Conservation (phyloP, 2,329 filamentous ascomycete species). For the Cytospora schulzeri region DNA sequence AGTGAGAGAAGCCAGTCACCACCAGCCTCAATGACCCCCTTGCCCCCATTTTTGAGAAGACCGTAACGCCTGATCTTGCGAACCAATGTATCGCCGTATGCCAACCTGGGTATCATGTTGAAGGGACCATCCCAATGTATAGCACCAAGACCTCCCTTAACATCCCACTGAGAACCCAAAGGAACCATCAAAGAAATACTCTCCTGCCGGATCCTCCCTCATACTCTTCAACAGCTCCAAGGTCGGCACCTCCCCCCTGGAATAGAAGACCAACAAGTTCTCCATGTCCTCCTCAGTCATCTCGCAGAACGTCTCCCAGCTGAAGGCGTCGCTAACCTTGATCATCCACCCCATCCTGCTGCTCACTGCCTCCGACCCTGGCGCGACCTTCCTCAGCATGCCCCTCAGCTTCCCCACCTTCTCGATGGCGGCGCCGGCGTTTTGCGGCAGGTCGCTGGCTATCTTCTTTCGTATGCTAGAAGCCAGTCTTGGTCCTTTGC, state of each 20-base stretch:
- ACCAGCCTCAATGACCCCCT: neutral
- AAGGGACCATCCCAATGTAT: neutral
- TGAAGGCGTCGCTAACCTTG: slow-evolving; percentile 84
- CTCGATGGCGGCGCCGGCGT: slow-evolving; percentile 83
- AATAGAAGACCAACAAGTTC: slow-evolving; percentile 75
- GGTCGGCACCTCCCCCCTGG: slow-evolving; percentile 55
- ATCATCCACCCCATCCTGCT: slow-evolving; percentile 97
- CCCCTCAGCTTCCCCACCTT: slow-evolving; percentile 78
- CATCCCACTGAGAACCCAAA: slow-evolving; percentile 60
- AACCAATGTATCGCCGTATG: neutral
- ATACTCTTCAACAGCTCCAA: slow-evolving; percentile 59
- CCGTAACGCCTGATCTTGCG: slow-evolving; percentile 4
- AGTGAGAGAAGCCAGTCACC: neutral
- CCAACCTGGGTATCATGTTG: neutral
- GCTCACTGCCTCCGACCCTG: slow-evolving; percentile 70
- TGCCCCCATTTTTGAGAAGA: too few species aligned
- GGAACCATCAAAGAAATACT: slow-evolving; percentile 60
- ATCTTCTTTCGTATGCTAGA: slow-evolving; percentile 85
- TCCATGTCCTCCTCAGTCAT: slow-evolving; percentile 87
- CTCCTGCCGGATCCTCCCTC: slow-evolving; percentile 47
- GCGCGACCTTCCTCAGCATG: slow-evolving; percentile 77
- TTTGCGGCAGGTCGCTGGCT: slow-evolving; percentile 71
- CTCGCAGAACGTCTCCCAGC: slow-evolving; percentile 78
- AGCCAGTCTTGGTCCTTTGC: slow-evolving; percentile 89
- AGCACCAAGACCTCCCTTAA: slow-evolving; percentile 15